A percentile compares a stretch with the other conserved stretches of the same genome.
These are phyloP conservation scores for Yamadazyma triangularis DNA, from an alignment of 1,139 yeast species.

Conservation along the genomic window DNA sequence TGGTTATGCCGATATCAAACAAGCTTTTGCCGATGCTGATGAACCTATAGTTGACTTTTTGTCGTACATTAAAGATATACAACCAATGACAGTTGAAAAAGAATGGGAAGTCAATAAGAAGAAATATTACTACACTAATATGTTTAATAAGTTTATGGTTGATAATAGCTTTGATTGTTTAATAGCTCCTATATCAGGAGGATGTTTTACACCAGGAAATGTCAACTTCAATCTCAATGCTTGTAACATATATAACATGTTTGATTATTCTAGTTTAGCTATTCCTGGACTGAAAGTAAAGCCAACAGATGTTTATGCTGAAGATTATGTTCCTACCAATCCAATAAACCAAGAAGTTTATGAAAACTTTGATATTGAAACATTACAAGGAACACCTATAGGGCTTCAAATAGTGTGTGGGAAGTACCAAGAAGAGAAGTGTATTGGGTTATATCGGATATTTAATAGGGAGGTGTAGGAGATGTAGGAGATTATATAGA, in stretches of 20 bases:
- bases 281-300: slow-evolving; percentile 46
- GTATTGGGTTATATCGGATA: no score
- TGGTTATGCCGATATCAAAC: slow-evolving; percentile 41
- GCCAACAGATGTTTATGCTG: slow-evolving; percentile 25
- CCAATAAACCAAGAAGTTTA: slow-evolving; percentile 31
- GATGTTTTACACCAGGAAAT: slow-evolving; percentile 57
- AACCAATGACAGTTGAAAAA: slow-evolving; percentile 32
- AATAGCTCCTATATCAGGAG: slow-evolving; percentile 58
- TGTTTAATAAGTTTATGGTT: slow-evolving; percentile 44
- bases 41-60: slow-evolving; percentile 39
- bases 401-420: slow-evolving; percentile 24
- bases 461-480: no score
- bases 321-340: slow-evolving; percentile 15
- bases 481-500: no score
- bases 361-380: slow-evolving; percentile 17
- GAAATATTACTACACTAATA: slow-evolving; percentile 47
- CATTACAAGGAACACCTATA: slow-evolving; percentile 23
- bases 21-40: slow-evolving; percentile 46
- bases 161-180: slow-evolving; percentile 56
- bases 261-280: slow-evolving; percentile 52
- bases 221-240: slow-evolving; percentile 58
- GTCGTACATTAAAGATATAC: slow-evolving; percentile 48
- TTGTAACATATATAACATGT: slow-evolving; percentile 55
- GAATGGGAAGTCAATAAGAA: slow-evolving; percentile 37
- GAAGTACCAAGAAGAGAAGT: slow-evolving; percentile 27